Percentiles rank a stretch among this genome's conserved stretches.
Evolutionary conservation across 345 rosid genomes (phyloP).

Genomic region (Diplotaxis tenuifolia): DNA sequence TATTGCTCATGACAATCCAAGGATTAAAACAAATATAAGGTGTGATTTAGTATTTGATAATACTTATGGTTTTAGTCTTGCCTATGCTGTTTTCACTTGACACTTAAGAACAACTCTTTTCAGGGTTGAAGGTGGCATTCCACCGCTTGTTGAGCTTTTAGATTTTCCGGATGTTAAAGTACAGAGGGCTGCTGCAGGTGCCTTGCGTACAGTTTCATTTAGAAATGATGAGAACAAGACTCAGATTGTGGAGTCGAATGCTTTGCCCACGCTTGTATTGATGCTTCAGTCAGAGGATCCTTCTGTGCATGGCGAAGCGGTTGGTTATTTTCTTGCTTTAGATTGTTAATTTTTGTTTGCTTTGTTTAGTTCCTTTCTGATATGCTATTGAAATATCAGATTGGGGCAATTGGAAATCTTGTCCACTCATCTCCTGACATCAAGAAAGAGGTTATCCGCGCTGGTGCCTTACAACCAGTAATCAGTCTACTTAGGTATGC

Average conservation of each 20-base stretch:
- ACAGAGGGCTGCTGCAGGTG: conserved; percentile 80
- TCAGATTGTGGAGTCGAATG: conserved; percentile 71
- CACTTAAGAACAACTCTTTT: not conserved
- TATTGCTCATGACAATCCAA: conserved; percentile 71
- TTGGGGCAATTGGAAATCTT: conserved; percentile 73
- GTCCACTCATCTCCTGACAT: conserved; percentile 75
- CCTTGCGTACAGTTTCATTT: conserved; percentile 69
- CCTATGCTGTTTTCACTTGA: not conserved
- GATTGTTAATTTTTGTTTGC: not conserved
- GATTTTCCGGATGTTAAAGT: conserved; percentile 54
- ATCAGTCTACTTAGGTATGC: conserved; percentile 64
- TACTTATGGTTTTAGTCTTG: not conserved
- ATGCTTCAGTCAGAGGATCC: conserved; percentile 72
- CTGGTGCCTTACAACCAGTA: conserved; percentile 86
- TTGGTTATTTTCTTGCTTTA: conserved; percentile 30
- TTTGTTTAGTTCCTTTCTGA: conserved; percentile 5
- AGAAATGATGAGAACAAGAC: conserved; percentile 73
- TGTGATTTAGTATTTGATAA: not conserved
- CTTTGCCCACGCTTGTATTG: conserved; percentile 59
- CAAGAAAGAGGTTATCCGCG: conserved; percentile 65
- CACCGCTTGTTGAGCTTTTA: conserved; percentile 67
- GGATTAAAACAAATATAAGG: conserved; percentile 64
- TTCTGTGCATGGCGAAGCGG: conserved; percentile 69
- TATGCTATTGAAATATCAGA: conserved; percentile 38
- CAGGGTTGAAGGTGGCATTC: conserved; percentile 73